Percentiles rank a stretch among this genome's conserved stretches.
These are phyloP conservation scores for Millerozyma miso DNA, from an alignment of 805 yeast genomes.

Conservation along the genomic window DNA sequence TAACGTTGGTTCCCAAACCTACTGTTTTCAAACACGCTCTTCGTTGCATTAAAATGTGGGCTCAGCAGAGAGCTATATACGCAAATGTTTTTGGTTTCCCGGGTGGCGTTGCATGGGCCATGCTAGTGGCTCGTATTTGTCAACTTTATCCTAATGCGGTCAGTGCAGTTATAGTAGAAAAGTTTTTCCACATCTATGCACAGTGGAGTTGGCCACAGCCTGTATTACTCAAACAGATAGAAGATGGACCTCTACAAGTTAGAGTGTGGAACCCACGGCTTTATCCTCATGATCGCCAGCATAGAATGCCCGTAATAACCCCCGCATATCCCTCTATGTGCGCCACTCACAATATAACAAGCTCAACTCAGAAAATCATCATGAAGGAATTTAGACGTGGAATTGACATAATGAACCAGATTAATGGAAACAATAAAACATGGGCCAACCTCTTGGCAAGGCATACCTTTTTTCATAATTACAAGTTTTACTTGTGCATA, in stretches of 20 bases:
- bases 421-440: slow-evolving; percentile 53
- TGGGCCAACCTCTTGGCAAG: slow-evolving; percentile 78
- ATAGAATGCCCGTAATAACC: slow-evolving; percentile 95
- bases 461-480: slow-evolving; percentile 77
- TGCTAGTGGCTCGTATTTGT: slow-evolving; percentile 97
- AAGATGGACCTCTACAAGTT: slow-evolving; percentile 95
- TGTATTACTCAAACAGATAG: slow-evolving; percentile 84
- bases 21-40: slow-evolving; percentile 89
- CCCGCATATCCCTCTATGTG: slow-evolving; percentile 99
- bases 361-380: slow-evolving; percentile 81
- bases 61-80: slow-evolving; percentile 88
- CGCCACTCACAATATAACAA: slow-evolving; percentile 93
- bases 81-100: slow-evolving; percentile 97
- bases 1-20: slow-evolving; percentile 86
- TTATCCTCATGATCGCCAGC: slow-evolving; percentile 84
- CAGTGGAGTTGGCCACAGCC: slow-evolving; percentile 99
- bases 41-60: slow-evolving; percentile 94
- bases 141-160: slow-evolving; percentile 96
- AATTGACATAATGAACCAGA: slow-evolving; percentile 61
- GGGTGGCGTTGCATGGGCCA: slow-evolving; percentile 99
- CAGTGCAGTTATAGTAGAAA: slow-evolving; percentile 83
- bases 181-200: slow-evolving; percentile 79
- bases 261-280: slow-evolving; percentile 95
- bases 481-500: slow-evolving; percentile 82
- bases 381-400: slow-evolving; percentile 79